Evolutionary conservation across 306 rosid genomes (phyloP), one percentile per base, ranked within the genome.

Genomic region (Cucurbita ficifolia): DNA sequence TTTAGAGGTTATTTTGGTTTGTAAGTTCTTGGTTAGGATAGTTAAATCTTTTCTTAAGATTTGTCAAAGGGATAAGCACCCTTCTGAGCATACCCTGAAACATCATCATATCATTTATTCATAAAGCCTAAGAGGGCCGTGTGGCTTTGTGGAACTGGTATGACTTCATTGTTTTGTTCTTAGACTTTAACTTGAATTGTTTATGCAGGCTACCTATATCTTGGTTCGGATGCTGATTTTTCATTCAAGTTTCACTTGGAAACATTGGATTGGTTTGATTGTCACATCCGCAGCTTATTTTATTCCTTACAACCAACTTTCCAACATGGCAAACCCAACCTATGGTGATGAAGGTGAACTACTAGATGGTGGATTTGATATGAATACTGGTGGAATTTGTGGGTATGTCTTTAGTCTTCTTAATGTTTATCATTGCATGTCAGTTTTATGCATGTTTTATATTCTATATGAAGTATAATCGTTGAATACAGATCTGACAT

Each of bases 361-460:
- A 70, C 69, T 90, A n/a, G 96, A 93, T 76, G 98, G 98, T 6
- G 98, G 98, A 14, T 93, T 90, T 83, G 96, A 93, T 86, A 90
- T 88, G 98, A 78, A 76, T 39, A 90, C 96, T 0, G 91, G 91
- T 83, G 96, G 98, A 55, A 80, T 93, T 78, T 93, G 98, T 75
- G 96, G 96, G 96, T 93, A 82, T 52, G 90, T 73, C 63, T 21
- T 64, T 46, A 14, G 58, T 70, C 59, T 70, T 70, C 74, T 70
- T 76, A 49, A 36, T 70, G 64, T 50, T 16, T 29, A 35, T 13
- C 53, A 38, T 63, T 36, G 39, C 12, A 22, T 22, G 5, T 22
- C 73, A 22, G 54, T 45, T 68, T 62, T 42, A 8, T 39, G 49
- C 70, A 39, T 39, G 51, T 63, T 70, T 29, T 29, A 9, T 70